A percentile compares a stretch with the other conserved stretches of the same genome.
phyloP scores from a whole-genome alignment of 257 asterid species.

The Solanum neorickii region DNA sequence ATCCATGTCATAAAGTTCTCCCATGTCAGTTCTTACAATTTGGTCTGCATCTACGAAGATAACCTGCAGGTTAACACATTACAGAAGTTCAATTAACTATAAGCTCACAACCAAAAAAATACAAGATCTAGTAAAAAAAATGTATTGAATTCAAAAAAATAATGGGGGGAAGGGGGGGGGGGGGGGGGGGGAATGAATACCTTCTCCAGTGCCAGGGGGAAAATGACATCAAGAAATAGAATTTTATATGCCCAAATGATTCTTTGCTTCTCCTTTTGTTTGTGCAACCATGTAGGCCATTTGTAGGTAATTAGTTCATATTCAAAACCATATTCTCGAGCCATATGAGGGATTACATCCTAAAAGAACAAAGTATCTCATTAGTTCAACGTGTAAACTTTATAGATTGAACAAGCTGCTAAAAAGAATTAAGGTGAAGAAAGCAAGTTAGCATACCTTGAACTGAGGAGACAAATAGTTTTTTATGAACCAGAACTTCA shows the following conservation, averaged over 20 bases:
- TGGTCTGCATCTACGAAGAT: conserved; percentile 98
- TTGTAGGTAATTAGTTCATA: conserved; percentile 86
- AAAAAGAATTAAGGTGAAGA: background rate
- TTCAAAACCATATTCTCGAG: conserved; percentile 83
- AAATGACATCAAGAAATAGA: conserved; percentile 95
- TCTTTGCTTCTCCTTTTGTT: conserved; percentile 94
- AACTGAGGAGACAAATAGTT: conserved; percentile 97
- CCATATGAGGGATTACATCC: conserved; percentile 97
- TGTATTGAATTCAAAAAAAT: background rate
- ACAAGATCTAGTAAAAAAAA: background rate
- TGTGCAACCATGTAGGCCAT: conserved; percentile 99
- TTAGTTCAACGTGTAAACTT: background rate
- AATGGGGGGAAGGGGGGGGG: background rate
- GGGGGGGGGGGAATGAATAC: conserved; percentile 11
- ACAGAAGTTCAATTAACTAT: background rate
- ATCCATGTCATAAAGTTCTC: conserved; percentile 96
- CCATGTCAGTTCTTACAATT: conserved; percentile 91
- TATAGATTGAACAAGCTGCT: background rate
- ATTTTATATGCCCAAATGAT: conserved; percentile 96
- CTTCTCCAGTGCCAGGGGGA: conserved; percentile 95
- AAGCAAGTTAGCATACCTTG: conserved; percentile 41
- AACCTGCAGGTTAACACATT: conserved; percentile 40
- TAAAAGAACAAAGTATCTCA: conserved; percentile 8
- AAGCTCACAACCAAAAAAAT: background rate
- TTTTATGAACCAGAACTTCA: conserved; percentile 97